These are phyloP conservation scores for Monosporascus sp. DNA, from an alignment of 2,329 filamentous ascomycete species.

Conservation along the genomic window DNA sequence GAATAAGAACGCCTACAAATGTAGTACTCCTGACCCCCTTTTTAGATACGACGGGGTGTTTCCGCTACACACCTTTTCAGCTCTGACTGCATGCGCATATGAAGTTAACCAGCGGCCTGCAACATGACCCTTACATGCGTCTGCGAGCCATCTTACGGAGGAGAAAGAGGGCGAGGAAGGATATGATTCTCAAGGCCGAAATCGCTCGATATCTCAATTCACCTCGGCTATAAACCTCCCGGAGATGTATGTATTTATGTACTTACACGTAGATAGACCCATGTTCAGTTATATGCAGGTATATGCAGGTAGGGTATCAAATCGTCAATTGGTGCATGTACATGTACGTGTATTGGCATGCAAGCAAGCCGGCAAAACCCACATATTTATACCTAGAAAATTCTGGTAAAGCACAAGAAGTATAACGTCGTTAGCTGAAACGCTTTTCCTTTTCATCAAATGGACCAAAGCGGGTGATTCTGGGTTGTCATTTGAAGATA, in stretches of 20 bases:
- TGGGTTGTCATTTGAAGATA: too few species aligned
- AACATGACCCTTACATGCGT: not conserved
- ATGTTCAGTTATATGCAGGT: conserved; percentile 1
- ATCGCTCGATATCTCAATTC: not conserved
- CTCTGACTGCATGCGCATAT: not conserved
- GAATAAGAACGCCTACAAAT: too few species aligned
- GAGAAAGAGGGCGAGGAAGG: not conserved
- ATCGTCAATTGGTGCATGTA: not conserved
- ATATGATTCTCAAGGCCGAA: not conserved
- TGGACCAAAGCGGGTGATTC: too few species aligned
- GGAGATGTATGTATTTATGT: conserved; percentile 1
- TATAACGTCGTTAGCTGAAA: too few species aligned
- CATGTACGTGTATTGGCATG: not conserved
- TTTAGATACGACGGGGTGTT: too few species aligned
- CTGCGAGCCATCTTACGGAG: too few species aligned
- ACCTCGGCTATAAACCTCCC: conserved; percentile 1
- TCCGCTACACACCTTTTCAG: not conserved
- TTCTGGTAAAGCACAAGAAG: too few species aligned
- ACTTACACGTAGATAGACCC: not conserved
- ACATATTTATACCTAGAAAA: too few species aligned
- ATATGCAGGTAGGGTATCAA: not conserved
- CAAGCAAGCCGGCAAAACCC: too few species aligned
- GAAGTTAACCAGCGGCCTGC: not conserved
- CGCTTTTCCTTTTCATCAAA: too few species aligned
- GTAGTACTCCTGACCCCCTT: too few species aligned